A percentile compares a stretch with the other conserved stretches of the same genome.
phyloP scores from a whole-genome alignment of 129 eudicot genomes.

The Chrysanthemum makinoi region DNA sequence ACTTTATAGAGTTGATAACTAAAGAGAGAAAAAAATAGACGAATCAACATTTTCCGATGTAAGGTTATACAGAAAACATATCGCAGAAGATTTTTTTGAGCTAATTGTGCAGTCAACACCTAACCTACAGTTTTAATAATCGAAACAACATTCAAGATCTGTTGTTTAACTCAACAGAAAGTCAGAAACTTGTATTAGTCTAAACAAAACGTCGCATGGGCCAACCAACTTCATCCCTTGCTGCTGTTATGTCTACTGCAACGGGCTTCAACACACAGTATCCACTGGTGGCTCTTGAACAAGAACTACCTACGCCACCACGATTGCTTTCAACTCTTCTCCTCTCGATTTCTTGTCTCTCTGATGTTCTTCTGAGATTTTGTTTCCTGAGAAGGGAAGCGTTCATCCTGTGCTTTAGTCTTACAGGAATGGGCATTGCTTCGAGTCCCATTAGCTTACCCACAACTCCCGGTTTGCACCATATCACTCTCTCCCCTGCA shows the following conservation, averaged over 20 bases:
- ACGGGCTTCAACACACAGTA: constrained; percentile 39
- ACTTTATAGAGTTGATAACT: background rate
- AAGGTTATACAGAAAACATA: background rate
- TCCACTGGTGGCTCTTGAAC: constrained; percentile 31
- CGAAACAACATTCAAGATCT: background rate
- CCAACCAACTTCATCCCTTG: constrained; percentile 37
- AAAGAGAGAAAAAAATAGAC: background rate
- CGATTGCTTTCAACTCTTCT: constrained; percentile 18
- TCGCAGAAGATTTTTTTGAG: no score
- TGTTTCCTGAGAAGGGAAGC: constrained; percentile 35
- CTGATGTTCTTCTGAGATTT: constrained; percentile 35
- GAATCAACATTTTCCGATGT: background rate
- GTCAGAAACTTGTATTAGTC: background rate
- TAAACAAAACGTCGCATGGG: constrained; percentile 39
- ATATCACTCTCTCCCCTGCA: constrained; percentile 85
- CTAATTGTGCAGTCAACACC: no score
- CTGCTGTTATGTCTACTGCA: constrained; percentile 17
- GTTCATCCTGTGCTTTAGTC: constrained; percentile 37
- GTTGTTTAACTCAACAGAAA: background rate
- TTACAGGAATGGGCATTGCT: constrained; percentile 78
- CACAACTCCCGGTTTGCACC: constrained; percentile 92
- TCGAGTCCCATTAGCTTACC: constrained; percentile 86
- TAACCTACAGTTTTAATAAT: background rate
- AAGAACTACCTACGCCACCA: constrained; percentile 18
- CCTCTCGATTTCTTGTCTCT: constrained; percentile 38